These are phyloP conservation scores for Calonectria fujianensis DNA, from an alignment of 2,329 filamentous ascomycete species.

Conservation along the genomic window DNA sequence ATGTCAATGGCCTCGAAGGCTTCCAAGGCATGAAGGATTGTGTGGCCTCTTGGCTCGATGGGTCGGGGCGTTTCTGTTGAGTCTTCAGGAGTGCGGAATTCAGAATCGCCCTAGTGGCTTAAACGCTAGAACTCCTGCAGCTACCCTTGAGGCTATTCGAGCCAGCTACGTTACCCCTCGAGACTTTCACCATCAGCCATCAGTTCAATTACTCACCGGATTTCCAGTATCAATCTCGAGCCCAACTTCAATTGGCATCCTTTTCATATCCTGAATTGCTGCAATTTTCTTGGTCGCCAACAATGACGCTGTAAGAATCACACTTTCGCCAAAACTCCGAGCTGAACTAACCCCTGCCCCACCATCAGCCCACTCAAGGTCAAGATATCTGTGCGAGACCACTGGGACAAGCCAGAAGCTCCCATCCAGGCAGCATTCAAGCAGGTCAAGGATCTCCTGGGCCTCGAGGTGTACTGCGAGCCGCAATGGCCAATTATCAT, in stretches of 20 bases:
- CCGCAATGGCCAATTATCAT: slow-evolving; percentile 67
- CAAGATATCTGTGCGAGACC: slow-evolving; percentile 65
- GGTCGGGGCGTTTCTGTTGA: slow-evolving; percentile 20
- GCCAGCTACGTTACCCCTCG: neutral
- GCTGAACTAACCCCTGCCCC: slow-evolving; percentile 7
- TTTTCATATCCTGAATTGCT: neutral
- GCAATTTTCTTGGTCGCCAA: neutral
- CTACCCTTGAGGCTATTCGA: neutral
- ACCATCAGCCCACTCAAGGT: slow-evolving; percentile 64
- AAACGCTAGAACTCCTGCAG: slow-evolving; percentile 10
- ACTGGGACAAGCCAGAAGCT: slow-evolving; percentile 62
- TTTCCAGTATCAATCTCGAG: neutral
- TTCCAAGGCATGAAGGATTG: slow-evolving; percentile 27
- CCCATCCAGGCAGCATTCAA: slow-evolving; percentile 59
- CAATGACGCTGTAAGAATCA: slow-evolving; percentile 45
- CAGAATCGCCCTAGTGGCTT: neutral
- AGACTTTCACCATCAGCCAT: neutral
- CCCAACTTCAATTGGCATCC: neutral
- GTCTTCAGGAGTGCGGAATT: neutral
- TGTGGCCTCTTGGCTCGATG: slow-evolving; percentile 4
- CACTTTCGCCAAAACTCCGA: neutral
- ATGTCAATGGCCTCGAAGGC: slow-evolving; percentile 18
- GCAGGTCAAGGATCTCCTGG: slow-evolving; percentile 60
- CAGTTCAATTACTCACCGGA: no score
- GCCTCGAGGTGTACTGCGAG: slow-evolving; percentile 61